Conservation (phyloP, 2,329 filamentous ascomycete genomes). For the Neonectria hederae region DNA sequence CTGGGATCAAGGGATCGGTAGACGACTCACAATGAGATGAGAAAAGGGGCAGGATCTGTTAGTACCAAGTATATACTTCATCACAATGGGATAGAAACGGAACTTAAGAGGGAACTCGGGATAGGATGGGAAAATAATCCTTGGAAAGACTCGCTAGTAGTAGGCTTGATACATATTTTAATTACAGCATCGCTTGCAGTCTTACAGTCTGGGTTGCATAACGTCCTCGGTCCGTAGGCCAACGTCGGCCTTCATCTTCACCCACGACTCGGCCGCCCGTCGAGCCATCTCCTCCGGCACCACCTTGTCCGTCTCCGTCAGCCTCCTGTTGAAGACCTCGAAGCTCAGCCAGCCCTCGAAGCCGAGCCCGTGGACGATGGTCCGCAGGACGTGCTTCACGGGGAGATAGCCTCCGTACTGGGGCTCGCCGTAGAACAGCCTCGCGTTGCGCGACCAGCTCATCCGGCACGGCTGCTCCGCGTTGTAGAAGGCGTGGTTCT, state of each 20-base stretch:
- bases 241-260: slow-evolving; percentile 54
- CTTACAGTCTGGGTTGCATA: slow-evolving; percentile 29
- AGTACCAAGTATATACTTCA: neutral
- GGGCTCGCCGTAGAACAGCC: slow-evolving; percentile 66
- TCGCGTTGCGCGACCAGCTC: slow-evolving; percentile 80
- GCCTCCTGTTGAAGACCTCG: slow-evolving; percentile 68
- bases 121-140: slow-evolving; percentile 4
- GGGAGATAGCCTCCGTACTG: slow-evolving; percentile 74
- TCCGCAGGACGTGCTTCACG: slow-evolving; percentile 66
- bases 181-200: slow-evolving; percentile 48
- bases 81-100: neutral
- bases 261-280: slow-evolving; percentile 62
- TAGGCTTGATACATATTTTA: neutral
- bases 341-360: slow-evolving; percentile 77
- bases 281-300: slow-evolving; percentile 67
- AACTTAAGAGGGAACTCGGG: neutral
- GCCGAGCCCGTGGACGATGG: slow-evolving; percentile 70
- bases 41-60: neutral
- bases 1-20: neutral
- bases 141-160: slow-evolving; percentile 2
- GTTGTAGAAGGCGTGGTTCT: slow-evolving; percentile 50
- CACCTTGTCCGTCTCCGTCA: slow-evolving; percentile 65
- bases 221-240: slow-evolving; percentile 40
- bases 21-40: neutral
- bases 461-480: slow-evolving; percentile 61